These are phyloP conservation scores for Rhododendron ferrugineum DNA, from an alignment of 148 eudicot species.

Conservation along the genomic window DNA sequence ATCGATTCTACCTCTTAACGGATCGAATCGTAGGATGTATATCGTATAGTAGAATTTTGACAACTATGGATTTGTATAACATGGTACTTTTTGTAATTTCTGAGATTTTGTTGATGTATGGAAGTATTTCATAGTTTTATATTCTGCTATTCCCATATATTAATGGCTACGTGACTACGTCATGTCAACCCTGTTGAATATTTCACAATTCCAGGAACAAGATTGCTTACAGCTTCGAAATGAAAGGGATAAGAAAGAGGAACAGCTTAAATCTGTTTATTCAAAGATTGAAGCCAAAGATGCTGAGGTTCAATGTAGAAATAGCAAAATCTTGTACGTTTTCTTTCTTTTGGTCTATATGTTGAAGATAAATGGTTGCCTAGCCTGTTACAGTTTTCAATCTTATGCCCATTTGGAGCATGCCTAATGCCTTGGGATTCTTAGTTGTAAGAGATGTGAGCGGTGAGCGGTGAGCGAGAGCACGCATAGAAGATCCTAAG, in stretches of 20 bases:
- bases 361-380: not conserved
- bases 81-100: not conserved
- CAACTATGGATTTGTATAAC: not conserved
- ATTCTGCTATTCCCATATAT: not conserved
- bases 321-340: constrained; percentile 36
- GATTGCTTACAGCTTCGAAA: constrained; percentile 58
- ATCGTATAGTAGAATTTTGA: not conserved
- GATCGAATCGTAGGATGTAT: not conserved
- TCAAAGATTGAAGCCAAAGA: constrained; percentile 33
- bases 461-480: not conserved
- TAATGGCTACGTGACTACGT: not conserved
- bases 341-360: not conserved
- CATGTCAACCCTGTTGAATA: not conserved
- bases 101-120: not conserved
- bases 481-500: not conserved
- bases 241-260: constrained; percentile 54
- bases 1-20: not conserved
- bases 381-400: not conserved
- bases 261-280: constrained; percentile 35
- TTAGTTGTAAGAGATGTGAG: not conserved
- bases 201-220: constrained; percentile 47
- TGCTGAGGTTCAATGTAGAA: constrained; percentile 18
- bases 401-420: not conserved
- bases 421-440: not conserved
- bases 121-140: not conserved